phyloP scores from a whole-genome alignment of 2,329 filamentous ascomycete genomes.

The Hymenotorrendiella dingleyae region DNA sequence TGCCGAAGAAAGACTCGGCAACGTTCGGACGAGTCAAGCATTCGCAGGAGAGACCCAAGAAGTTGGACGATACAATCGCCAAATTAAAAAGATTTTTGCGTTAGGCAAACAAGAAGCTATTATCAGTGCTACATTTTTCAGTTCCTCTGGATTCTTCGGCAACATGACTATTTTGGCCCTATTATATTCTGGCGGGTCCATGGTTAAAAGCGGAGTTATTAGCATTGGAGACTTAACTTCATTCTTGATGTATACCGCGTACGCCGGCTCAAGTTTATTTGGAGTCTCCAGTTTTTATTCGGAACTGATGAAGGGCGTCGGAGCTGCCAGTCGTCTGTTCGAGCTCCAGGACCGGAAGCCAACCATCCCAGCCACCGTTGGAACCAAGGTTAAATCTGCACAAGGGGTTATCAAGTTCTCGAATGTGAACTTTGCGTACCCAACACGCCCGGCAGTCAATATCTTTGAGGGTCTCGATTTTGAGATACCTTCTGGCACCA shows the following conservation, averaged over 20 bases:
- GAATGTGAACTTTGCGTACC: slow-evolving; percentile 84
- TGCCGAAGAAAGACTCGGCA: slow-evolving; percentile 93
- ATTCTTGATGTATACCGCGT: slow-evolving; percentile 98
- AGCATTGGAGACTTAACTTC: slow-evolving; percentile 88
- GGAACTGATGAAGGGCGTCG: slow-evolving; percentile 97
- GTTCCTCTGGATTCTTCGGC: slow-evolving; percentile 79
- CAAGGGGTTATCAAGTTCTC: slow-evolving; percentile 85
- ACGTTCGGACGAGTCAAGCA: slow-evolving; percentile 92
- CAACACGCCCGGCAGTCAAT: slow-evolving; percentile 81
- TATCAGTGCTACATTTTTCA: slow-evolving; percentile 86
- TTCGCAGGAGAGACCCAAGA: slow-evolving; percentile 93
- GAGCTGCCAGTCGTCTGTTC: slow-evolving; percentile 91
- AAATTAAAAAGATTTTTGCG: slow-evolving; percentile 86
- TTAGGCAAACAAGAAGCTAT: slow-evolving; percentile 83
- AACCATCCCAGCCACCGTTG: slow-evolving; percentile 80
- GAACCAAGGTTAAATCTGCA: slow-evolving; percentile 71
- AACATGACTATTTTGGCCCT: slow-evolving; percentile 95
- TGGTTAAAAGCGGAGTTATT: slow-evolving; percentile 82
- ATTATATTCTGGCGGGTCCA: slow-evolving; percentile 82
- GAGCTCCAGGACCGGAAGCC: slow-evolving; percentile 89
- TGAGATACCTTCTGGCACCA: slow-evolving; percentile 85
- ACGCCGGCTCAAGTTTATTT: slow-evolving; percentile 78
- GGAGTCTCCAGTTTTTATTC: slow-evolving; percentile 95
- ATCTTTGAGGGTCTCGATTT: slow-evolving; percentile 91
- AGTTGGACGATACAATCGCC: slow-evolving; percentile 82